These are phyloP conservation scores for Suhomyces bokatorum DNA, from an alignment of 1,139 yeast genomes.

Conservation along the genomic window DNA sequence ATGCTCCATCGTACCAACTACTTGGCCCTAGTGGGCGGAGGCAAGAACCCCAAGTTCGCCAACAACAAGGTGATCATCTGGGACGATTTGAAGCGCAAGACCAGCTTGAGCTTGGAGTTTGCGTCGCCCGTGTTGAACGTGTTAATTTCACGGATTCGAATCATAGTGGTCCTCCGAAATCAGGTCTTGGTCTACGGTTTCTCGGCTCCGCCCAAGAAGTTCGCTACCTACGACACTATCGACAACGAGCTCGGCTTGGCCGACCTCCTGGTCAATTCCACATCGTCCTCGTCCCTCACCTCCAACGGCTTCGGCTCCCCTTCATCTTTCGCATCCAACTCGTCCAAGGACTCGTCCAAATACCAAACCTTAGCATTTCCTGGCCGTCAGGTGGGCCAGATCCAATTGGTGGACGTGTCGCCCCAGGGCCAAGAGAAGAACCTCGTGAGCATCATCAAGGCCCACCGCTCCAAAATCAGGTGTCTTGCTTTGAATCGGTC, in stretches of 20 bases:
- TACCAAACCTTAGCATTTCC: constrained; percentile 72
- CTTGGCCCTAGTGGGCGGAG: constrained; percentile 87
- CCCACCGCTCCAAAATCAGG: constrained; percentile 73
- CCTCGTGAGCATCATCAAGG: constrained; percentile 72
- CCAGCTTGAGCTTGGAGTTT: constrained; percentile 74
- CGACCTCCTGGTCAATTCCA: constrained; percentile 49
- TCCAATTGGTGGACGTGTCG: constrained; percentile 72
- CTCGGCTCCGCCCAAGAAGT: constrained; percentile 70
- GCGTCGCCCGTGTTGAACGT: constrained; percentile 73
- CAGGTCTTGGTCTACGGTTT: constrained; percentile 78
- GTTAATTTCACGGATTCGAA: constrained; percentile 69
- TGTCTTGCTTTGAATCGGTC: constrained; percentile 66
- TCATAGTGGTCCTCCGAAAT: constrained; percentile 67
- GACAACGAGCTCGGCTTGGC: constrained; percentile 71
- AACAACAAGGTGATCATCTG: constrained; percentile 78
- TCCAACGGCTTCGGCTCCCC: constrained; percentile 17
- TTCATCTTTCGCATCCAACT: constrained; percentile 14
- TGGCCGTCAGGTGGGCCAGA: constrained; percentile 66
- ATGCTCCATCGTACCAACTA: constrained; percentile 92
- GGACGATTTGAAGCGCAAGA: constrained; percentile 84
- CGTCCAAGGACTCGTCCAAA: constrained; percentile 26
- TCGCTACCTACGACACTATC: constrained; percentile 71
- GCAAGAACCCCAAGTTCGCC: constrained; percentile 73
- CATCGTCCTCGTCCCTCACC: constrained; percentile 9
- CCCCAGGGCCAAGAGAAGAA: constrained; percentile 62